Conservation (phyloP, 306 rosid genomes). For the Vachellia collinsii region DNA sequence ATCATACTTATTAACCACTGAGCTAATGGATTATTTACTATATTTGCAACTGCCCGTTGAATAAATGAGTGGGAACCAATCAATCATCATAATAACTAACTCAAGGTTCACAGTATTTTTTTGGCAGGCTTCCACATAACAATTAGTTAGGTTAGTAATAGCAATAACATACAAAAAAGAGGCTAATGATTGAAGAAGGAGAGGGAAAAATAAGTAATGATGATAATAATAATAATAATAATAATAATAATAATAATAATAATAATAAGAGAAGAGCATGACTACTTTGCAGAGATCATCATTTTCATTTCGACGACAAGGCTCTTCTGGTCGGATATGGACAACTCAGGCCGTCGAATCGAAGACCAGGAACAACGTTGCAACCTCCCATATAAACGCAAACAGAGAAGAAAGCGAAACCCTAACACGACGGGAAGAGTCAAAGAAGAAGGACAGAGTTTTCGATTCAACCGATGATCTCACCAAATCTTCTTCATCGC, state of each 20-base stretch:
- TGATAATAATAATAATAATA: no score
- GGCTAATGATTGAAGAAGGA: not conserved
- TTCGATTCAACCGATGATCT: not conserved
- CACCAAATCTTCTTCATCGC: not conserved
- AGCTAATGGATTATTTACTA: not conserved
- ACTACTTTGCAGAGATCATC: conserved; percentile 12
- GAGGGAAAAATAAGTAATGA: not conserved
- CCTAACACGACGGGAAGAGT: not conserved
- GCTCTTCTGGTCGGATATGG: conserved; percentile 14
- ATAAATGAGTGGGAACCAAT: not conserved
- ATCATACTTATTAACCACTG: not conserved
- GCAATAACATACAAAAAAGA: not conserved
- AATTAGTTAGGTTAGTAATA: not conserved
- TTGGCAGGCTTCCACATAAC: not conserved
- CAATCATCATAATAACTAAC: not conserved
- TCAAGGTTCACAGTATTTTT: not conserved
- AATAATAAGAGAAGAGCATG: not conserved
- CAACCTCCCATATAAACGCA: not conserved
- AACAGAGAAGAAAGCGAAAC: not conserved
- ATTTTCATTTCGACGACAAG: conserved; percentile 9
- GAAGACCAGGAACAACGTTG: not conserved
- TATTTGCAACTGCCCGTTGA: not conserved
- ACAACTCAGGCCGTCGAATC: not conserved
- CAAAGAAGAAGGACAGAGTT: not conserved
- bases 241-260: no score